phyloP scores from a whole-genome alignment of 1,284 basidiomycete genomes.

The Cerrena zonata region DNA sequence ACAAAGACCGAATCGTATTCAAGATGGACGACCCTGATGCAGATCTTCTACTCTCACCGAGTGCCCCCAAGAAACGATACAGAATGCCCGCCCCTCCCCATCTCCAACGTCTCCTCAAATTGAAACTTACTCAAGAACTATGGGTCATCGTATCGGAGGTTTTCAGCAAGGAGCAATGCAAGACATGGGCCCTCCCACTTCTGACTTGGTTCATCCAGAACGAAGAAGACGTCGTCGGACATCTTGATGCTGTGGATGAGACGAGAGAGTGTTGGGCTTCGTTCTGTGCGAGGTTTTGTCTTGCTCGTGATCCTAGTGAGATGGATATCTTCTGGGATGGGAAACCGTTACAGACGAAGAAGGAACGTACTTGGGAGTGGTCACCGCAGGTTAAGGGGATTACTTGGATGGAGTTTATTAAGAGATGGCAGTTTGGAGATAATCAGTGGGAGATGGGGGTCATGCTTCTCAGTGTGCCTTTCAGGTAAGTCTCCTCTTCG shows the following conservation, averaged over 20 bases:
- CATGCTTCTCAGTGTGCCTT: slow-evolving; percentile 57
- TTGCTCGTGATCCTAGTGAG: slow-evolving; percentile 39
- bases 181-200: slow-evolving; percentile 38
- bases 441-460: slow-evolving; percentile 48
- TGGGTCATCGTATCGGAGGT: slow-evolving; percentile 43
- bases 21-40: too few species aligned
- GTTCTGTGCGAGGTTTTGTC: slow-evolving; percentile 47
- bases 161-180: slow-evolving; percentile 39
- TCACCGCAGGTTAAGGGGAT: slow-evolving; percentile 31
- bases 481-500: slow-evolving; percentile 38
- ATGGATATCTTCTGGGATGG: slow-evolving; percentile 50
- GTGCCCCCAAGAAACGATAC: background rate
- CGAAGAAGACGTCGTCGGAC: slow-evolving; percentile 42
- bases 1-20: too few species aligned
- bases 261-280: slow-evolving; percentile 50
- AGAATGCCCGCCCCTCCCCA: slow-evolving; percentile 3
- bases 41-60: slow-evolving; percentile 13
- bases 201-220: slow-evolving; percentile 43
- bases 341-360: slow-evolving; percentile 6
- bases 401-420: slow-evolving; percentile 52
- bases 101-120: slow-evolving; percentile 40
- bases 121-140: slow-evolving; percentile 48
- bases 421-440: slow-evolving; percentile 44
- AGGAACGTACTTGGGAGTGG: slow-evolving; percentile 36
- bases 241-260: slow-evolving; percentile 33